phyloP scores from a whole-genome alignment of 805 yeast genomes.

The Metschnikowia peoriensis region DNA sequence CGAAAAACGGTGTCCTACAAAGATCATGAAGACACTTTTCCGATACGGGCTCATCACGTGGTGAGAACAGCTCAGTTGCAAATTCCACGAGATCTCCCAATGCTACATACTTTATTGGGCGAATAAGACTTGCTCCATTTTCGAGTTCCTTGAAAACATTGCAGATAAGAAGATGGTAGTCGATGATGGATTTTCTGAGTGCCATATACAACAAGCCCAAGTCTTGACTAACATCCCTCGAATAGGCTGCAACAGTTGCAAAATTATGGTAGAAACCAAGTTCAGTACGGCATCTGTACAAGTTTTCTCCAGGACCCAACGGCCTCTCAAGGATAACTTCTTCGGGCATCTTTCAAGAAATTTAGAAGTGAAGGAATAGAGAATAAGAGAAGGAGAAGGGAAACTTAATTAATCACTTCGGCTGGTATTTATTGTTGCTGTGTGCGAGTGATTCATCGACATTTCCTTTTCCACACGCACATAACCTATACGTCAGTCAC shows the following conservation, averaged over 20 bases:
- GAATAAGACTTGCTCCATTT: conserved; percentile 16
- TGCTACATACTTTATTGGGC: conserved; percentile 23
- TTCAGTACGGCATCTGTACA: conserved; percentile 33
- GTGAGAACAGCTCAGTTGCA: conserved; percentile 11
- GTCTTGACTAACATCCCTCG: conserved; percentile 17
- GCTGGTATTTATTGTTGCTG: too few species aligned
- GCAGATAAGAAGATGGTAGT: conserved; percentile 33
- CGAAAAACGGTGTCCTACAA: conserved; percentile 18
- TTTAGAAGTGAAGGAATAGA: too few species aligned
- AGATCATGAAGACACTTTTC: conserved; percentile 29
- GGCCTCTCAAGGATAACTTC: conserved; percentile 23
- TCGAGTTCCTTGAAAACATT: conserved; percentile 25
- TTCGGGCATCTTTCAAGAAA: too few species aligned
- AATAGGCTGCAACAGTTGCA: conserved; percentile 32
- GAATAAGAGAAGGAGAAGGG: too few species aligned
- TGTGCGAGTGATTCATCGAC: too few species aligned
- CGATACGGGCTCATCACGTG: conserved; percentile 17
- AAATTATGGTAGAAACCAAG: conserved; percentile 30
- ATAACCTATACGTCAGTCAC: too few species aligned
- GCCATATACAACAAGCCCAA: conserved; percentile 23
- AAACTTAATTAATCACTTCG: too few species aligned
- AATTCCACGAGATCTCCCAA: conserved; percentile 28
- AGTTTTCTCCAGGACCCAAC: conserved; percentile 33
- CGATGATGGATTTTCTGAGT: conserved; percentile 31
- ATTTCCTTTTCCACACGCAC: too few species aligned